Base-by-base conservation (phyloP, 2,329 filamentous ascomycete genomes). In the Apiospora hydei region DNA sequence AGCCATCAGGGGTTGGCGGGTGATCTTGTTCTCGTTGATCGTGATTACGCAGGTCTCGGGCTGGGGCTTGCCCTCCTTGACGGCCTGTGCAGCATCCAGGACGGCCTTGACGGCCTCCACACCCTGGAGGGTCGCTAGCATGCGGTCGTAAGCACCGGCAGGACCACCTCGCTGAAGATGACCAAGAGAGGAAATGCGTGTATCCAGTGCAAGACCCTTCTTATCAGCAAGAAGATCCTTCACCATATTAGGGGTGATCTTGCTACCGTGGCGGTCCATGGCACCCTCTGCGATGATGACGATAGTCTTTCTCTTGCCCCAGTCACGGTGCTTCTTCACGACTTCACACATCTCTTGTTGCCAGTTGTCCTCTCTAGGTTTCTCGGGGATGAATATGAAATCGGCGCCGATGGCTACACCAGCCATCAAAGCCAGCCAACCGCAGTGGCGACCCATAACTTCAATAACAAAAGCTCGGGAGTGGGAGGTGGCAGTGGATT, bases 381-480 rank as follows among this genome's bases (percentile, higher is more conserved):
- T 95, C 84, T 99, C 96, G 0, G 96, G 96, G 75, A 98, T 96
- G 83, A 99, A 98, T 77, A 98, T 90, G 83, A 97, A 99, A 83
- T 99, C 96, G 21, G 96, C 95, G 69, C 96, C 96, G 0, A 94
- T 98, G 72, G 94, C 95, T 73, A 99, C 95, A 78, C 95, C 96
- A 18, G 96, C 93, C 92, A 98, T 98, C 74, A 99, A 88, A 53
- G 96, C 96, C 74, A 99, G 87, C 96, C 96, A 99, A 74, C 96
- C 96, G 82, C 96, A 99, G 84, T 99, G 96, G 73, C 96, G 90
- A 69, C 96, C 96, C 96, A 99, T 99, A 78, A 99, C 96, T 83
- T 98, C 96, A 74, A 99, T 93, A 72, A 99, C 95, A 82, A 99
- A 99, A 51, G 96, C 96, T 77, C 96, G 89, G 75, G 97, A 97